Evolutionary conservation across 176 grass and related monocot genomes (phyloP), one percentile per base, ranked within the genome.

Genomic region (Triticum monococcum): DNA sequence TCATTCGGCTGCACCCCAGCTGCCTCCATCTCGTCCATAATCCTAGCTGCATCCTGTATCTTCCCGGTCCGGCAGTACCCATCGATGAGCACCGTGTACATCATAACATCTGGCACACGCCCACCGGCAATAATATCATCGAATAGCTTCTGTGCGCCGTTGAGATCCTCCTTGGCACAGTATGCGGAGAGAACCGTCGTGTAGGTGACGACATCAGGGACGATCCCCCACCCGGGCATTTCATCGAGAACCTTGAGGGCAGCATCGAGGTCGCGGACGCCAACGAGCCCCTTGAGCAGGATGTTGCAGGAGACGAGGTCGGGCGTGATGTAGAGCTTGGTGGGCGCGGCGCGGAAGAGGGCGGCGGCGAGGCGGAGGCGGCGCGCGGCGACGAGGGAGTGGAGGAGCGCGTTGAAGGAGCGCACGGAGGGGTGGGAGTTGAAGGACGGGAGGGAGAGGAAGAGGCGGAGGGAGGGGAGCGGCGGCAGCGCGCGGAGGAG

Each of bases 21-120:
- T 0, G 61, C 59, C 74, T 94, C 95, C 92, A 97, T 97, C 86
- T 97, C 90, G 65, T 94, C 95, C 95, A 97, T 97, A n/a, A 90
- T 65, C 81, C 87, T 94, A 12, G 87, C 84, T 28, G 92, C 92
- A 68, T 97, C 87, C n/a, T 87, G 72, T 2, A 94, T 70, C 17
- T 80, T 80, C 4, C 90, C 68, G 1, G 35, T 31, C 30, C 2
- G 61, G 61, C 92, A 97, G 62, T 97, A 89, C 12, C 90, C 95
- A n/a, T 89, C 89, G 17, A 90, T 81, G 31, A 97, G 83, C 57
- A 92, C 86, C 0, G 92, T 97, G 90, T 92, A 94, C 37, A 89
- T 90, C 1, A 80, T 94, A 32, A 25, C 80, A 83, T 97, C 95
- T 1, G 92, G 95, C 68, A 82, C 77, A 3, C 74, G 87, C 2